Conservation (phyloP, 345 rosid genomes). For the Kernera saxatilis region DNA sequence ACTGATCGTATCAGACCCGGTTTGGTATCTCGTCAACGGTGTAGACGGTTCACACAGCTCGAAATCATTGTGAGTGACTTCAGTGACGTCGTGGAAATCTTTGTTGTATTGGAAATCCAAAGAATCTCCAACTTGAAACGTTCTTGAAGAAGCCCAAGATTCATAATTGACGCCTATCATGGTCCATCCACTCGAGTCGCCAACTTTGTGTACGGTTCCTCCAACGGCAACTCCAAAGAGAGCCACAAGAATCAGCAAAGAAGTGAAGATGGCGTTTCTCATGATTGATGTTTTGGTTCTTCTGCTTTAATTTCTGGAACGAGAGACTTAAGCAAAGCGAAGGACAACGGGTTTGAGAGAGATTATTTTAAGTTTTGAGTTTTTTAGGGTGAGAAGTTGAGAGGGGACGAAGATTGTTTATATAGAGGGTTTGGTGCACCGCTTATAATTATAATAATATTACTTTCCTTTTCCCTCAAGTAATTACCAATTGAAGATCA, state of each 20-base stretch:
- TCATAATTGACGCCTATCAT: neutral
- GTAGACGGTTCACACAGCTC: neutral
- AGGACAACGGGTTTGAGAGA: neutral
- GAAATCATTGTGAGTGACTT: neutral
- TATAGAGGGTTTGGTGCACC: neutral
- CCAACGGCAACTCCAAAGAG: neutral
- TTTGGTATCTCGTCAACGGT: neutral
- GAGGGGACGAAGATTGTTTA: neutral
- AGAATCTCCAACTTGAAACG: slow-evolving; percentile 5
- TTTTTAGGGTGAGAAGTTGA: neutral
- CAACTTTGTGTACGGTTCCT: neutral
- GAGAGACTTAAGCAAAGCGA: too few species aligned
- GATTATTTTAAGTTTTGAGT: neutral
- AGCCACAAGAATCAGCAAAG: neutral
- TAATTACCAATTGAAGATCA: too few species aligned
- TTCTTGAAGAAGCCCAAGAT: neutral
- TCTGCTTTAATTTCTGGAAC: neutral
- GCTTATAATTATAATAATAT: too few species aligned
- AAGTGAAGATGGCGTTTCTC: neutral
- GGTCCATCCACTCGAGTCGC: neutral
- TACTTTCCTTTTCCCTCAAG: too few species aligned
- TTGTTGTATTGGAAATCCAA: neutral
- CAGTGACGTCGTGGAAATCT: neutral
- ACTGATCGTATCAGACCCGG: neutral
- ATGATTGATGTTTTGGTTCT: neutral